phyloP scores from a whole-genome alignment of 306 rosid genomes.

The Hippophae tibetana region DNA sequence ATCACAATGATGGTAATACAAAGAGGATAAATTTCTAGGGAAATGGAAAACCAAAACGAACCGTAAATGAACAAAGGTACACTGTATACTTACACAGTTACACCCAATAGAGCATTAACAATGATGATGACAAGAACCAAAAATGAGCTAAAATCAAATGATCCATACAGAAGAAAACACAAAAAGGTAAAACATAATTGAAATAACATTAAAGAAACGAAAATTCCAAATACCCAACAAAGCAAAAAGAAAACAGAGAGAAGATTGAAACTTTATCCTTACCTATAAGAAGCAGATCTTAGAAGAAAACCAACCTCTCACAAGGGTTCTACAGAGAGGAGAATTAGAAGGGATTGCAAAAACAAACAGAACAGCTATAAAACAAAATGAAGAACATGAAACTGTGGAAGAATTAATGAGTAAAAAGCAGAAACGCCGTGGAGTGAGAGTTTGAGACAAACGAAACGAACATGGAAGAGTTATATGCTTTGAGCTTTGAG shows the following conservation, averaged over 20 bases:
- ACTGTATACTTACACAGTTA: too few relatives aligned
- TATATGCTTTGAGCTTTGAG: constrained; percentile 6
- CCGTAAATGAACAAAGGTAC: too few relatives aligned
- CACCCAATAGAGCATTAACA: too few relatives aligned
- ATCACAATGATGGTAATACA: too few relatives aligned
- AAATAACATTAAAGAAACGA: background rate
- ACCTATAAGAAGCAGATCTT: constrained; percentile 26
- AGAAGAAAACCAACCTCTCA: background rate
- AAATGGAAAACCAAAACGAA: too few relatives aligned
- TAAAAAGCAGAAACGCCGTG: background rate
- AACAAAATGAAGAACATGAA: constrained; percentile 2
- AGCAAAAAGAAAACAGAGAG: constrained; percentile 4
- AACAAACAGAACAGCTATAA: background rate
- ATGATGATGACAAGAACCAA: background rate
- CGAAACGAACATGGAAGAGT: constrained; percentile 19
- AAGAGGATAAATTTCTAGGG: too few relatives aligned
- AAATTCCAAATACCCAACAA: constrained; percentile 1
- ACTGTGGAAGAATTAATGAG: background rate
- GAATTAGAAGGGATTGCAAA: background rate
- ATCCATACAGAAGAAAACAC: background rate
- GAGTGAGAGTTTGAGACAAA: constrained; percentile 10
- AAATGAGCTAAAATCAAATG: background rate
- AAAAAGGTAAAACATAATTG: background rate
- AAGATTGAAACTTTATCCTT: constrained; percentile 3
- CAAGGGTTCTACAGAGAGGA: constrained; percentile 1